Evolutionary conservation across 192 early-diverging fungal genomes (phyloP).

Genomic region (Helicostylum pulchrum): DNA sequence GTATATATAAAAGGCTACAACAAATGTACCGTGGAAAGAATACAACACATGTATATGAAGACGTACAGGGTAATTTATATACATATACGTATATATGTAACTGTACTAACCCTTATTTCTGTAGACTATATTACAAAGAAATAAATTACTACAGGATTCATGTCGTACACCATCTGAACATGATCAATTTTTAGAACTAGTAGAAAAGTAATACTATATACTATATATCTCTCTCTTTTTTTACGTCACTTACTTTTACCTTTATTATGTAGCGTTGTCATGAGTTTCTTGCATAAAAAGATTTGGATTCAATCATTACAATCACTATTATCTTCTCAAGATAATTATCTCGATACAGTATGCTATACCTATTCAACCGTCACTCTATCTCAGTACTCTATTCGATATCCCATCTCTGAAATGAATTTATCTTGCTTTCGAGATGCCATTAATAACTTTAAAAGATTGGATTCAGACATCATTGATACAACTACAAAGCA

Average conservation of each 20-base stretch:
- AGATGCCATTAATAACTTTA: constrained; percentile 38
- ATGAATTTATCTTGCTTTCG: constrained; percentile 34
- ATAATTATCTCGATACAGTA: constrained; percentile 37
- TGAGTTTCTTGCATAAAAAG: constrained; percentile 52
- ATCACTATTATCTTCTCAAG: constrained; percentile 38
- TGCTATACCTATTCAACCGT: constrained; percentile 37
- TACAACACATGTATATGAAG: constrained; percentile 47
- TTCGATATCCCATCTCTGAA: constrained; percentile 33
- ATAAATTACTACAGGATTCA: constrained; percentile 21
- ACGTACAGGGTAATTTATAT: constrained; percentile 30
- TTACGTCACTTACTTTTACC: not conserved
- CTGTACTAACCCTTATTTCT: not conserved
- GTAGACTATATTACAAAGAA: constrained; percentile 22
- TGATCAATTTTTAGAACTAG: constrained; percentile 42
- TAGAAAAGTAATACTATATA: constrained; percentile 47
- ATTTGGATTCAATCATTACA: constrained; percentile 50
- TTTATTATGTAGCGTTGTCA: constrained; percentile 38
- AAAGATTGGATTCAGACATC: constrained; percentile 23
- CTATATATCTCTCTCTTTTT: not conserved
- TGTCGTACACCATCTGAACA: constrained; percentile 39
- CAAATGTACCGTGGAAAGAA: constrained; percentile 44
- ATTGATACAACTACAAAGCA: not conserved
- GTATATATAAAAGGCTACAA: constrained; percentile 55
- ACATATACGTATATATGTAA: not conserved
- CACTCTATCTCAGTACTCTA: constrained; percentile 35